These are phyloP conservation scores for Cyberlindnera sargentensis DNA, from an alignment of 805 yeast species.

Conservation along the genomic window DNA sequence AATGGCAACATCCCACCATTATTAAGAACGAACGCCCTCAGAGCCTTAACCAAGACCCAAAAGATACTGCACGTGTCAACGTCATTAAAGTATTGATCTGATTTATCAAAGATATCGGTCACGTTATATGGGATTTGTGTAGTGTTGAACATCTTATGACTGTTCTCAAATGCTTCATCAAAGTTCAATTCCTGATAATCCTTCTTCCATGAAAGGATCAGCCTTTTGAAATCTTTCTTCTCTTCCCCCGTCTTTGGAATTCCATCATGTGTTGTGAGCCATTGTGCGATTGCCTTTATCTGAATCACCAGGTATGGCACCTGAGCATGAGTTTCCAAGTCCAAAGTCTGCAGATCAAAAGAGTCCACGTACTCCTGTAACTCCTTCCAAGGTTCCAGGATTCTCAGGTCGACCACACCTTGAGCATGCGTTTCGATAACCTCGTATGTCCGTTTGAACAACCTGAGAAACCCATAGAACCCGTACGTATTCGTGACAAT, in stretches of 20 bases:
- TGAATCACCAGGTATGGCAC: constrained; percentile 65
- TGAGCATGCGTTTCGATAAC: constrained; percentile 71
- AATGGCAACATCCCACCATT: constrained; percentile 49
- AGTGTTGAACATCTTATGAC: constrained; percentile 36
- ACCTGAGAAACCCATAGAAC: constrained; percentile 54
- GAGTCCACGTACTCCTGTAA: constrained; percentile 42
- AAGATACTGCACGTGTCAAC: constrained; percentile 29
- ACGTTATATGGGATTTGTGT: constrained; percentile 26
- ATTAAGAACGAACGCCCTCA: constrained; percentile 41
- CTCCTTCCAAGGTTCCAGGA: constrained; percentile 70
- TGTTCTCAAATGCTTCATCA: constrained; percentile 42
- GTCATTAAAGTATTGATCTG: constrained; percentile 4
- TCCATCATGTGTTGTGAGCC: constrained; percentile 25
- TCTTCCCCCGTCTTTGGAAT: constrained; percentile 33
- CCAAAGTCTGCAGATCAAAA: constrained; percentile 40
- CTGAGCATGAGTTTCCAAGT: constrained; percentile 41
- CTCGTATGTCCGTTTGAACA: constrained; percentile 50
- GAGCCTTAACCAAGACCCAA: constrained; percentile 57
- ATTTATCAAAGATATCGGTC: constrained; percentile 18
- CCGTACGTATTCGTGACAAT: constrained; percentile 49
- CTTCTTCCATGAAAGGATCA: constrained; percentile 32
- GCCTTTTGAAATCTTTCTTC: constrained; percentile 33
- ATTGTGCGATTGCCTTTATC: constrained; percentile 42
- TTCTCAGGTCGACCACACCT: constrained; percentile 54
- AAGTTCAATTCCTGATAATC: constrained; percentile 33